phyloP scores from a whole-genome alignment of 345 rosid genomes.

The Schrenkiella parvula region DNA sequence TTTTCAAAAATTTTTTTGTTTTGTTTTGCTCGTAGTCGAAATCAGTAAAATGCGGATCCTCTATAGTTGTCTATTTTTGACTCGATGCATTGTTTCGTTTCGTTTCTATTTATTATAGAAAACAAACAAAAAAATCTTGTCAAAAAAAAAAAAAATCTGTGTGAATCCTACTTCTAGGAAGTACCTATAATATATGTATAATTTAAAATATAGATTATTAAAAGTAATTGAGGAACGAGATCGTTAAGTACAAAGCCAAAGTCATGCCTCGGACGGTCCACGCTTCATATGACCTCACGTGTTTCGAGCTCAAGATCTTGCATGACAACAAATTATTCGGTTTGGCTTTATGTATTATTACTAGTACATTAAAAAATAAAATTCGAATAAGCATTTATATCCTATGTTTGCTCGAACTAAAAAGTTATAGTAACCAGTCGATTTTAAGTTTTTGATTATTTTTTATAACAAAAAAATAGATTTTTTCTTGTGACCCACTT shows the following conservation, averaged over 20 bases:
- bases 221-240: not conserved
- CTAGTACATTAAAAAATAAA: not conserved
- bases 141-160: not conserved
- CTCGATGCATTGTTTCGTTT: not conserved
- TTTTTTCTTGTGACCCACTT: not conserved
- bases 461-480: not conserved
- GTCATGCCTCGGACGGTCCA: constrained; percentile 5
- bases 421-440: not conserved
- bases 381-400: not conserved
- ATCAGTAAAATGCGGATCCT: not conserved
- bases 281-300: constrained; percentile 19
- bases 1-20: not conserved
- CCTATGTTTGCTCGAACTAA: not conserved
- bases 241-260: constrained; percentile 21
- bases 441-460: not conserved
- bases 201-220: not conserved
- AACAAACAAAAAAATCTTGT: no score
- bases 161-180: not conserved
- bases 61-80: not conserved
- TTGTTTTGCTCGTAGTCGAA: not conserved
- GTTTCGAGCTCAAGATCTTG: not conserved
- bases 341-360: not conserved
- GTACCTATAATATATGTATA: not conserved
- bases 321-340: constrained; percentile 3
- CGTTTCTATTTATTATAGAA: not conserved